These are phyloP conservation scores for Larix kaempferi DNA, from an alignment of 75 land plant genomes.

Conservation along the genomic window DNA sequence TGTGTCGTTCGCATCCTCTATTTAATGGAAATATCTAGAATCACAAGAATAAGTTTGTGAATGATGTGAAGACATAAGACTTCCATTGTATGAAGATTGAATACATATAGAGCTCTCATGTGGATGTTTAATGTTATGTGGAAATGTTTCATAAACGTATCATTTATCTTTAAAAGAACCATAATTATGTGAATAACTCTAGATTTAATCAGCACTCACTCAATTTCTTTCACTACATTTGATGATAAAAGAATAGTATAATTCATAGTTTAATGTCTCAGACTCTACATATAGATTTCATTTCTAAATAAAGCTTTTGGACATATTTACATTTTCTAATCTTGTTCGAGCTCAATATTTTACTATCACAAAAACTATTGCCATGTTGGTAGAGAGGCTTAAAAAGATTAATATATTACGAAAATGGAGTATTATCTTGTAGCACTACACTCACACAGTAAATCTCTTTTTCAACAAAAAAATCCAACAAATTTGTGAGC, in stretches of 20 bases:
- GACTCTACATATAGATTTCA: not conserved
- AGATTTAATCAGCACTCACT: slow-evolving; percentile 24
- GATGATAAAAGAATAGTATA: too few relatives aligned
- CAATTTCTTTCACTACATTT: slow-evolving; percentile 18
- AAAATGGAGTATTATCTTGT: not conserved
- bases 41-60: slow-evolving; percentile 4
- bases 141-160: not conserved
- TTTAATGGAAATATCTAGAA: slow-evolving; percentile 2
- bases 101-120: slow-evolving; percentile 1
- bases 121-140: not conserved
- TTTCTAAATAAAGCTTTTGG: too few relatives aligned
- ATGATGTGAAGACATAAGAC: not conserved
- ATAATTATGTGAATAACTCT: slow-evolving; percentile 4
- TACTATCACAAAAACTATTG: not conserved
- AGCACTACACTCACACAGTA: not conserved
- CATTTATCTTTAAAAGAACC: slow-evolving; percentile 1
- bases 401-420: not conserved
- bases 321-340: too few relatives aligned
- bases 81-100: not conserved
- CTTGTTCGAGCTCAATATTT: too few relatives aligned
- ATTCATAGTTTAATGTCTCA: too few relatives aligned
- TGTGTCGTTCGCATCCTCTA: not conserved
- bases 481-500: too few relatives aligned
- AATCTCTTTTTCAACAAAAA: too few relatives aligned
- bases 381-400: not conserved